Percentiles rank a stretch among this genome's conserved stretches.
Evolutionary conservation across 768 basidiomycete genomes (phyloP).

Genomic region (Boletus pseudopeckii): DNA sequence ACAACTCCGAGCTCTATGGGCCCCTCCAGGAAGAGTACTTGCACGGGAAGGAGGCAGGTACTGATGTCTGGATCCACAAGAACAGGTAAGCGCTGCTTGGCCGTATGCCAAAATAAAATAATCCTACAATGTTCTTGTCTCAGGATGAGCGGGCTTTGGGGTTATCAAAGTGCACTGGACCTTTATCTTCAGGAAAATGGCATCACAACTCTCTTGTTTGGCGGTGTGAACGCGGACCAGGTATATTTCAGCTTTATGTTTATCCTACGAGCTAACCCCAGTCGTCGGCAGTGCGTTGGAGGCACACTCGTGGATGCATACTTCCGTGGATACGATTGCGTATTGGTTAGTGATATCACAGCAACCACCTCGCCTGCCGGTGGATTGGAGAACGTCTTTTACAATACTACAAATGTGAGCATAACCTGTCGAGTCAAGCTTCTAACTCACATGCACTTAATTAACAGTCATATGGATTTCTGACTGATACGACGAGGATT

Average conservation of each 20-base stretch:
- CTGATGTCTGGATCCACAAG: slow-evolving; percentile 72
- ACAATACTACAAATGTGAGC: slow-evolving; percentile 55
- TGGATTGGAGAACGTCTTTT: slow-evolving; percentile 53
- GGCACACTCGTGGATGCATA: slow-evolving; percentile 65
- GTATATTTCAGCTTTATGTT: slow-evolving; percentile 27
- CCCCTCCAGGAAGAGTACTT: slow-evolving; percentile 56
- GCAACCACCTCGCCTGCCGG: slow-evolving; percentile 63
- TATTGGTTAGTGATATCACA: slow-evolving; percentile 53
- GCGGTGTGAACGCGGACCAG: slow-evolving; percentile 68
- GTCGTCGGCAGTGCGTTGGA: slow-evolving; percentile 48
- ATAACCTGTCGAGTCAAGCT: background rate
- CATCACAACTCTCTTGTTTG: slow-evolving; percentile 57
- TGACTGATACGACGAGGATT: slow-evolving; percentile 37
- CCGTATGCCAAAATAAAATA: background rate
- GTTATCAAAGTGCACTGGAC: slow-evolving; percentile 58
- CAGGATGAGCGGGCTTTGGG: slow-evolving; percentile 68
- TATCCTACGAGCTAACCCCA: background rate
- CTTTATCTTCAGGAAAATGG: slow-evolving; percentile 62
- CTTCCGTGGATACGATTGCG: slow-evolving; percentile 61
- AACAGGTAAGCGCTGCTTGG: slow-evolving; percentile 42
- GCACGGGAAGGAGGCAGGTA: slow-evolving; percentile 49
- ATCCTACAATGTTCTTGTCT: background rate
- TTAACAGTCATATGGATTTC: slow-evolving; percentile 49
- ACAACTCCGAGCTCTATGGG: slow-evolving; percentile 60
- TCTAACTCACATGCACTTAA: background rate